Evolutionary conservation across 805 yeast species (phyloP), one percentile per base, ranked within the genome.

Genomic region (Monosporozyma servazzii): DNA sequence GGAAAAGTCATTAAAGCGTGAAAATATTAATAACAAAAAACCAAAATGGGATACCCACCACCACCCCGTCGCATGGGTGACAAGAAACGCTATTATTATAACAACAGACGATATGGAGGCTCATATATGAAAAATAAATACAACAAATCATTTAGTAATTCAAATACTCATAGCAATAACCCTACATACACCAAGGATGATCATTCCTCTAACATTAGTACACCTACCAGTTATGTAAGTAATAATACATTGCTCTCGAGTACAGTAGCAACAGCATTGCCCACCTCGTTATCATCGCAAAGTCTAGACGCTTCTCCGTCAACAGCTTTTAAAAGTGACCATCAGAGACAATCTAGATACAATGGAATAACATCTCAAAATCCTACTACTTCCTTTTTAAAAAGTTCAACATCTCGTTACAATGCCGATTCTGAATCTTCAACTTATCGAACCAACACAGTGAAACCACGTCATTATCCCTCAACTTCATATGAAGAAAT

Each of bases 41-140:
- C 18, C 2, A 48, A 47, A 45, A 56, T 56, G 58, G 58, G 51
- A 11, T 56, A 56, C 44, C 58, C 58, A 21, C 58, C 56, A 7
- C 55, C 56, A 27, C 48, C 56, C 11, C 53, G 55, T 37, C 47
- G 58, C 20, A n/a, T 49, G 40, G 31, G 50, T 37, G 68, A 64
- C 21, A 63, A 65, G 55, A 65, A 64, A 55, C 54, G 67, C 45
- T 64, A 64, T 49, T 64, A 64, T 48, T 66, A 64, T 44, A 55
- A 59, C 9, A 57, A 56, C 46, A 54, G 58, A 40, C 58, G 68
- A 55, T 60, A 60, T 36, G 48, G 55, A 2, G 54, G 52, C 29
- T 45, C 55, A 40, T 58, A 54, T 48, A 45, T 51, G 3, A 60
- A 56, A 42, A 56, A 56, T 45, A 43, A 47, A 4, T 59, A 55